Evolutionary conservation across 192 early-diverging fungal genomes (phyloP), one percentile per base, ranked within the genome.

Genomic region (Spizellomyces punctatus): DNA sequence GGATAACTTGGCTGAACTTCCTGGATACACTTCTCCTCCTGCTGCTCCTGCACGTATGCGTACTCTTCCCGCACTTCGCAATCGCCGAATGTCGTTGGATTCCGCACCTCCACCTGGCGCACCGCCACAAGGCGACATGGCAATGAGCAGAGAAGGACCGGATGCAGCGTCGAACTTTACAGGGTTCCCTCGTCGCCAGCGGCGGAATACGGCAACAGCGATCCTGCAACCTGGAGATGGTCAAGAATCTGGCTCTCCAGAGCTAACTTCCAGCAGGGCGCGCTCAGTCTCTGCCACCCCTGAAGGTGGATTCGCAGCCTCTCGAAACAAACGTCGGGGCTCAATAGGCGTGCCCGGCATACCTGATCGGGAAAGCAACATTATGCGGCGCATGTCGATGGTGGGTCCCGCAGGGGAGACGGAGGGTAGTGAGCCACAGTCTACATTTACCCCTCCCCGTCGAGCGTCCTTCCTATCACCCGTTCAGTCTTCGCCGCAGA

Each of bases 381-480:
- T 78, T 36, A 66, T 79, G 58, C 72, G 72, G 9, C 68, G 81
- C 36, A 83, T 83, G 81, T 77, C 81, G 47, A 78, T 78, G 78
- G 81, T 83, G 54, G 74, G 76, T 50, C 80, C 79, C 44, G 71
- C 63, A 10, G n/a, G 22, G 8, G 59, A 61, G 16, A 27, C 16
- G 16, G 59, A 61, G 59, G 16, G 10, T 27, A 12, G 10, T 12
- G 59, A 16, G 36, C 59, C 59, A 2, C 19, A 16, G 12, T 41
- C 59, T 14, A 14, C 4, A 14, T 27, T n/a, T 19, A 12, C 42
- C 42, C 10, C 5, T 19, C 58, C 58, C 6, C 64, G 55, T 10
- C 63, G 69, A 22, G 48, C 68, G 19, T 63, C 63, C 8, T 50
- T 57, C 22, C 22, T 52, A 17, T 49, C 61, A 19, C 17, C 48